These are phyloP conservation scores for Magnaporthiopsis rhizophila DNA, from an alignment of 2,329 filamentous ascomycete genomes.

Conservation along the genomic window DNA sequence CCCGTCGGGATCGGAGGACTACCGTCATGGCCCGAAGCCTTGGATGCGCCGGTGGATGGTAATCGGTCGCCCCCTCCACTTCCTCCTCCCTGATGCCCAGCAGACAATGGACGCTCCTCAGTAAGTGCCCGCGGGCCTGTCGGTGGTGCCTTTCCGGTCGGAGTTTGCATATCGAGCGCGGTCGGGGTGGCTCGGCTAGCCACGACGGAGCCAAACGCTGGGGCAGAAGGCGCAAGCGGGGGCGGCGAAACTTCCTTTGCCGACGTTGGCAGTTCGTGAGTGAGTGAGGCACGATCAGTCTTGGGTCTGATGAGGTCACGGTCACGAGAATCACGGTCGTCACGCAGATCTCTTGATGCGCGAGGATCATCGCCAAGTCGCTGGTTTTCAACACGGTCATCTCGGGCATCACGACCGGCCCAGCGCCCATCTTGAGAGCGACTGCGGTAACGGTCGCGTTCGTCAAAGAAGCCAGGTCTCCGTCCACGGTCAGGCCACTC, in stretches of 20 bases:
- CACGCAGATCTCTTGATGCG: constrained; percentile 34
- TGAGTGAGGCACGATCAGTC: constrained; percentile 39
- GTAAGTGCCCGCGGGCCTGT: constrained; percentile 43
- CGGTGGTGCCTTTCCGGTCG: constrained; percentile 41
- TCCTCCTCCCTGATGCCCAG: constrained; percentile 24
- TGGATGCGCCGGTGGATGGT: constrained; percentile 34
- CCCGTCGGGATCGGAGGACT: constrained; percentile 44
- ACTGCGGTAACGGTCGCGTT: constrained; percentile 56
- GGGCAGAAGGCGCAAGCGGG: constrained; percentile 48
- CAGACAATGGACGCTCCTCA: constrained; percentile 39
- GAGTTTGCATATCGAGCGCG: constrained; percentile 25
- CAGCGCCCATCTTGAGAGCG: constrained; percentile 58
- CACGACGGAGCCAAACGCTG: constrained; percentile 45
- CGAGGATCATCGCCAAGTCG: constrained; percentile 4
- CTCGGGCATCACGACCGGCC: constrained; percentile 29
- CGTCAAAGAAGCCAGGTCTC: constrained; percentile 43
- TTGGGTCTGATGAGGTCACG: constrained; percentile 41
- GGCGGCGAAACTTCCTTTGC: constrained; percentile 48
- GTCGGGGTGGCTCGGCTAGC: constrained; percentile 34
- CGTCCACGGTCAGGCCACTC: constrained; percentile 37
- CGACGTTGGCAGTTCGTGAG: constrained; percentile 38
- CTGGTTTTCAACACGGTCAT: constrained; percentile 24
- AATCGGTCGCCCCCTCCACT: constrained; percentile 25
- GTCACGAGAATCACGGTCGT: constrained; percentile 39
- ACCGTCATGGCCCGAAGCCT: constrained; percentile 32